Evolutionary conservation across 2,329 filamentous ascomycete species (phyloP), one percentile per base, ranked within the genome.

Genomic region (Thielaviopsis euricoi): DNA sequence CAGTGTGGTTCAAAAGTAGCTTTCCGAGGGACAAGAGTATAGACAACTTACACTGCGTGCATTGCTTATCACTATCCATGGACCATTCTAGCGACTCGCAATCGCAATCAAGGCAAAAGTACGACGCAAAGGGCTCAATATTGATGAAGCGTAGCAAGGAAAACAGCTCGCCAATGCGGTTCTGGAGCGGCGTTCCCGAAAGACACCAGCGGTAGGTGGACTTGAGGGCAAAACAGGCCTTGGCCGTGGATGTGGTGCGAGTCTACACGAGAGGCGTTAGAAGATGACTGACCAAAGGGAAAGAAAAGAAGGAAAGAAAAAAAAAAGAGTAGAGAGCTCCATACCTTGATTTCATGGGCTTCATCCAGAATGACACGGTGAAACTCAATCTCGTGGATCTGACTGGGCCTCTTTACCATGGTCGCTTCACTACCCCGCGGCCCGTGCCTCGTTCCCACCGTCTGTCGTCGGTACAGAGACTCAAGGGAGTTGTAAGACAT

Each of bases 151-250:
- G 85, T 58, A 98, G 76, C 22, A 97, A 75, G 0, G 91, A 97
- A 71, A 97, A 96, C 69, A 96, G 94, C 68, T 97, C 91, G 66
- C 93, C 91, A 63, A 97, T 97, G 56, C 91, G 86, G 67, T 97
- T 98, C 69, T 98, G 93, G 1, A 98, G 81, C 0, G 93, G 93
- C 1, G 93, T 98, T 9, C 93, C 93, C 17, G 87, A 93, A 60
- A 98, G 76, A 67, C 93, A 98, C 89, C 93, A 97, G 65, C 94
- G 94, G 71, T 93, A 95, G 19, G 79, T 82, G 19, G 86, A 87
- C 61, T 89, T 84, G 49, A 98, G 75, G 1, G 90, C 89, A 67
- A 97, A 97, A 68, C 91, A 97, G 48, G 93, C 91, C 70, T 88
- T 95, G 22, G 93, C 93, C 13, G 93, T 93, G 73, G 90, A 88